phyloP scores from a whole-genome alignment of 2,329 filamentous ascomycete genomes.

The Alternaria ventricosa region DNA sequence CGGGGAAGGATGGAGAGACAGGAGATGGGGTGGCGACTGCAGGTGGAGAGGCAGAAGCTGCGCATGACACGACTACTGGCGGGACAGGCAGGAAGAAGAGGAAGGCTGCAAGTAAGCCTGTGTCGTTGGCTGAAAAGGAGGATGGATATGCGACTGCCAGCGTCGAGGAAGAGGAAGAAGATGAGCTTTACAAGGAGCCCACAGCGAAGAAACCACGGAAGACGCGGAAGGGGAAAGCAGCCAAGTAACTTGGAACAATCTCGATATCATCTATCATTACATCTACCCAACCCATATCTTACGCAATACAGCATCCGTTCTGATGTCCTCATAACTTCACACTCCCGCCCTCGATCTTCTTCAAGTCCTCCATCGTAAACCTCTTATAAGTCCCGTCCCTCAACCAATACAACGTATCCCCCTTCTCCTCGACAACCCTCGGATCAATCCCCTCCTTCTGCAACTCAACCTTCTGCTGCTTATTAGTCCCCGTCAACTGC shows the following conservation, averaged over 20 bases:
- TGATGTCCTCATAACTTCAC: constrained; percentile 36
- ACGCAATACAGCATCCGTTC: background rate
- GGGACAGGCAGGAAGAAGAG: constrained; percentile 25
- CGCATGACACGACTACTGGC: constrained; percentile 12
- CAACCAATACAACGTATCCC: constrained; percentile 53
- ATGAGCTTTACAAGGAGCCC: constrained; percentile 37
- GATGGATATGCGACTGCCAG: constrained; percentile 12
- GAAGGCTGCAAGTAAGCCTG: constrained; percentile 20
- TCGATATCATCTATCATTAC: background rate
- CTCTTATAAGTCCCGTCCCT: constrained; percentile 34
- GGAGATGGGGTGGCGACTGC: constrained; percentile 26
- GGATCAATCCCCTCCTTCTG: constrained; percentile 53
- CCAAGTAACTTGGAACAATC: background rate
- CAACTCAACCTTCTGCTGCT: constrained; percentile 54
- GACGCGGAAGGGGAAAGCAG: constrained; percentile 18
- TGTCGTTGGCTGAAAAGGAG: constrained; percentile 18
- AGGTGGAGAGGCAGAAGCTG: constrained; percentile 23
- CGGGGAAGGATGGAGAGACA: constrained; percentile 31
- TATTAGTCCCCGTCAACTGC: constrained; percentile 56
- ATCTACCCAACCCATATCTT: background rate
- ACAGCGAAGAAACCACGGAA: constrained; percentile 36
- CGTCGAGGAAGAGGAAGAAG: constrained; percentile 26
- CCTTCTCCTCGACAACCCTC: constrained; percentile 41
- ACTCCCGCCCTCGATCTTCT: constrained; percentile 31
- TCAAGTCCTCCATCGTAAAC: constrained; percentile 34